Conservation (phyloP, 306 rosid species). For the Lablab purpureus region DNA sequence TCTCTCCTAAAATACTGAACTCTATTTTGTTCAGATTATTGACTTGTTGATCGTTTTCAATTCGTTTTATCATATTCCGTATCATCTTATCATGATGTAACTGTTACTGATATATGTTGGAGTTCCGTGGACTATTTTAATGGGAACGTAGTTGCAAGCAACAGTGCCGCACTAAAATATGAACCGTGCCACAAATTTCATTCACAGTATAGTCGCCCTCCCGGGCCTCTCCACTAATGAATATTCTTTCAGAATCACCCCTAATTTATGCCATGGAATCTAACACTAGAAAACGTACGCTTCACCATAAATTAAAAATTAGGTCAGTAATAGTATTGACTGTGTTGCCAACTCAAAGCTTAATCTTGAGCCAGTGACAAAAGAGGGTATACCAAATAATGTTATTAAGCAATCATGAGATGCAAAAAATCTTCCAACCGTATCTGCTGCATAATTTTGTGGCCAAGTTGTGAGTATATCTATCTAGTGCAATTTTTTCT, state of each 20-base stretch:
- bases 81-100: background rate
- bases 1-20: too few relatives aligned
- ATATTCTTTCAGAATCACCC: conserved; percentile 13
- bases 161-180: background rate
- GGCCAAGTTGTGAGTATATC: conserved; percentile 22
- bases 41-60: too few relatives aligned
- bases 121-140: background rate
- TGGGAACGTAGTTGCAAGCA: background rate
- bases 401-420: conserved; percentile 5
- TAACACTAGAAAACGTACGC: background rate
- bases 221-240: background rate
- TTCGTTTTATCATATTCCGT: background rate
- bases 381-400: background rate
- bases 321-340: background rate
- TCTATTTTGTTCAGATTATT: too few relatives aligned
- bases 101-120: background rate
- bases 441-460: background rate
- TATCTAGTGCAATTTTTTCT: background rate
- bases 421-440: background rate
- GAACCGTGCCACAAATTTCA: background rate
- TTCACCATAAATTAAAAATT: background rate
- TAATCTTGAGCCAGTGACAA: background rate
- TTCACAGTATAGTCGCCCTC: background rate
- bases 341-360: background rate
- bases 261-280: background rate